Conservation (phyloP, 176 grass and related monocot genomes). For the Oryza punctata region DNA sequence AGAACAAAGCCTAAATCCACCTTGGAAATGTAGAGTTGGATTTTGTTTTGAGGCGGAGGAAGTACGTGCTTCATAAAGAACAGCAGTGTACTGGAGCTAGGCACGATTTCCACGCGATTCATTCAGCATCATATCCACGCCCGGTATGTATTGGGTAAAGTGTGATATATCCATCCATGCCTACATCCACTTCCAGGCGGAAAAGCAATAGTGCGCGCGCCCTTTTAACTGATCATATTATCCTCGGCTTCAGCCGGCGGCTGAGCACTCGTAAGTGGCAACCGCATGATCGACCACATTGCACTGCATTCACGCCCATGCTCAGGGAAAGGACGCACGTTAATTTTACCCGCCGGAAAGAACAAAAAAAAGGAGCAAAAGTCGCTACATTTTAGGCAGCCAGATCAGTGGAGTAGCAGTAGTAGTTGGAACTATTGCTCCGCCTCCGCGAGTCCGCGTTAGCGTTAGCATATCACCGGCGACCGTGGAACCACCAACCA, state of each 20-base stretch:
- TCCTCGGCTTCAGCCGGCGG: neutral
- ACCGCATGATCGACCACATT: neutral
- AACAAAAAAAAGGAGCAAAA: neutral
- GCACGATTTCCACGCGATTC: no score
- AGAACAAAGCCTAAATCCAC: no score
- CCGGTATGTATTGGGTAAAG: no score
- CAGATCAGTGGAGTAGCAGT: neutral
- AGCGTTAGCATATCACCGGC: no score
- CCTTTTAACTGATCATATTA: neutral
- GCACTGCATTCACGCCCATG: neutral
- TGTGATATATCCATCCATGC: neutral
- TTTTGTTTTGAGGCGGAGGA: no score
- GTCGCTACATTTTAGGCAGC: neutral
- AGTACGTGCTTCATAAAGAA: no score
- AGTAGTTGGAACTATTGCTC: no score
- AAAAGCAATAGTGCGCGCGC: neutral
- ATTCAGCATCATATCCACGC: no score
- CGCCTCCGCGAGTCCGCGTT: no score
- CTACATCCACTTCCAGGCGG: neutral
- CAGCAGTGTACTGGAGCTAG: no score
- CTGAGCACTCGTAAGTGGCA: neutral
- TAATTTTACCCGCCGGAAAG: neutral
- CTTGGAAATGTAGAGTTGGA: no score
- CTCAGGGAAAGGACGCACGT: neutral
- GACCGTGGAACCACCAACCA: no score